Base-by-base conservation (phyloP, 177 flowering plant genomes). In the Vitis hybrid region DNA sequence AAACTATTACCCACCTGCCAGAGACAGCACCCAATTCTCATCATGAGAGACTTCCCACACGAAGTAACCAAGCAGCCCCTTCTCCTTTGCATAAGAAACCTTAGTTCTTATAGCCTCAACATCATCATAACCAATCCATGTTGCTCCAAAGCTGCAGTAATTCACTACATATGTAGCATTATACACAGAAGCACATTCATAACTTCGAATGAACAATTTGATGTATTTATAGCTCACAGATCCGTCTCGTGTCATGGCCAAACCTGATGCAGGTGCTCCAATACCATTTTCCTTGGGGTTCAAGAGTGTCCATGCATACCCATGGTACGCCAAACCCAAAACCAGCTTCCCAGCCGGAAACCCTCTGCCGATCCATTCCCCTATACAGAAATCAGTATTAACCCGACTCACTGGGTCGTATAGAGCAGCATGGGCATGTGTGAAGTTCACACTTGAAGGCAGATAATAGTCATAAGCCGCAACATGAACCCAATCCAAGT, bases 51-150 rank as follows among this genome's bases (percentile, higher is more conserved):
- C 64, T 56, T 65, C 62, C 13, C 49, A 78, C 27, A 32, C 78
- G 61, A 19, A 52, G 70, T 65, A 72, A 69, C 78, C 78, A 68
- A 56, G 67, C 1, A 78, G 52, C 35, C 57, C 52, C 11, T 68
- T 75, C 60, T 68, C 69, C 71, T 66, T 74, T 1, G 70, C 81
- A 66, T 78, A 78, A 10, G 73, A 35, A 69, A 78, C 52, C 63
- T 78, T 78, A 1, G 64, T 13, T 54, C 55, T 72, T 10, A 78
- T 49, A 21, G 75, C 55, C 68, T 78, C 76, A 8, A 72, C 74
- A 49, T 67, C 81, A 75, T 79, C 81, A 65, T 46, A 78, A 64
- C 54, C 65, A n/a, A 78, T 70, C 77, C 77, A 78, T 14, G 5
- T 67, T 6, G 69, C 35, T 16, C 69, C 74, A 50, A 19, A 12